These are phyloP conservation scores for Claviceps digitariae DNA, from an alignment of 2,329 filamentous ascomycete genomes.

Conservation along the genomic window DNA sequence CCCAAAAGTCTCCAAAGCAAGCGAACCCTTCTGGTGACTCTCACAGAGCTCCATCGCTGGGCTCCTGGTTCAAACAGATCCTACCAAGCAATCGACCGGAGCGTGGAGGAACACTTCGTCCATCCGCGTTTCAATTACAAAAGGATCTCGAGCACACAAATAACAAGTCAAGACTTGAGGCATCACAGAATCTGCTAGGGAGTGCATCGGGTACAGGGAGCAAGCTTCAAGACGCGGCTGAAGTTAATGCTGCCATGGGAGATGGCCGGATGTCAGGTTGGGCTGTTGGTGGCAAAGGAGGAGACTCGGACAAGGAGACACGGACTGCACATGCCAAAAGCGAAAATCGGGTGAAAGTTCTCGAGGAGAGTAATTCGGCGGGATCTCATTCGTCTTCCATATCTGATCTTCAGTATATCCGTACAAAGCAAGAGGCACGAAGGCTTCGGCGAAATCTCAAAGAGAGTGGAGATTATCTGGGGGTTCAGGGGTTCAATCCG, in stretches of 20 bases:
- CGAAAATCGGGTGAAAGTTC: background rate
- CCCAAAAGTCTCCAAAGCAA: background rate
- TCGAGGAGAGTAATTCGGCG: background rate
- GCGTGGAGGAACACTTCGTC: constrained; percentile 33
- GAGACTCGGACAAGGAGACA: background rate
- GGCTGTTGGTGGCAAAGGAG: constrained; percentile 6
- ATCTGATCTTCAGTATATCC: constrained; percentile 5
- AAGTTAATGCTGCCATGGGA: background rate
- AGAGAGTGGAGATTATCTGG: constrained; percentile 43
- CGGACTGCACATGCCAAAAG: background rate
- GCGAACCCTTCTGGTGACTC: background rate
- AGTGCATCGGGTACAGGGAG: constrained; percentile 9
- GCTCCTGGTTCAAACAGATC: constrained; percentile 29
- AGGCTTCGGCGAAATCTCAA: constrained; percentile 31
- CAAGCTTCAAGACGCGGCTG: background rate
- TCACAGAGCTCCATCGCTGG: constrained; percentile 16
- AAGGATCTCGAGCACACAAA: constrained; percentile 5
- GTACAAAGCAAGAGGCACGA: constrained; percentile 19
- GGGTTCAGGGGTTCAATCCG: constrained; percentile 45
- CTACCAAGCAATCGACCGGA: constrained; percentile 36
- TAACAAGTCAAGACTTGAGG: constrained; percentile 2
- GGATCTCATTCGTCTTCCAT: background rate
- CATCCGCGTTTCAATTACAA: constrained; percentile 16
- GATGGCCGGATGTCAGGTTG: constrained; percentile 10
- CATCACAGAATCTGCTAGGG: constrained; percentile 20